Conservation (phyloP, 140 eudicot genomes). For the Eryngium alpinum region DNA sequence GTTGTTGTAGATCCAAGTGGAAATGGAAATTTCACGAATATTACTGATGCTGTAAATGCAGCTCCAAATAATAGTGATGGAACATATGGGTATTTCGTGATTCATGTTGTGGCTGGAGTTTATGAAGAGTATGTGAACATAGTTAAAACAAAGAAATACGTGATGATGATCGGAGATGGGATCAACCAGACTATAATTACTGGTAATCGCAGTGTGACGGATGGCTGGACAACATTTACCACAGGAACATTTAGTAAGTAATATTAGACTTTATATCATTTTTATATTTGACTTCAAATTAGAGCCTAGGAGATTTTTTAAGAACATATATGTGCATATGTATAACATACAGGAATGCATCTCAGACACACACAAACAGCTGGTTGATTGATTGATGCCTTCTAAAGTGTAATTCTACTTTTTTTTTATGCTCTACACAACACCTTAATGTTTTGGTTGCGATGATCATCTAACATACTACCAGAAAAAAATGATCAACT, state of each 20-base stretch:
- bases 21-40: slow-evolving; percentile 44
- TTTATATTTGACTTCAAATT: background rate
- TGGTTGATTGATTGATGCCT: too few relatives aligned
- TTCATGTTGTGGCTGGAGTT: background rate
- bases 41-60: slow-evolving; percentile 39
- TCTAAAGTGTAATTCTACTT: too few relatives aligned
- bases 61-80: slow-evolving; percentile 29
- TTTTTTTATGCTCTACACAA: too few relatives aligned
- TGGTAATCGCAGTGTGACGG: background rate
- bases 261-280: background rate
- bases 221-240: background rate
- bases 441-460: too few relatives aligned
- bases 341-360: too few relatives aligned
- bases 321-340: too few relatives aligned
- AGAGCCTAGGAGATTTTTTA: too few relatives aligned
- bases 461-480: too few relatives aligned
- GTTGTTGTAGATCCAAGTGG: background rate
- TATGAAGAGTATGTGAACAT: background rate
- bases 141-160: background rate
- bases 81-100: background rate
- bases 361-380: too few relatives aligned
- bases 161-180: background rate
- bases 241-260: slow-evolving; percentile 3
- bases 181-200: background rate
- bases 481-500: too few relatives aligned